These are phyloP conservation scores for Rugonectria rugulosa DNA, from an alignment of 2,329 filamentous ascomycete genomes.

Conservation along the genomic window DNA sequence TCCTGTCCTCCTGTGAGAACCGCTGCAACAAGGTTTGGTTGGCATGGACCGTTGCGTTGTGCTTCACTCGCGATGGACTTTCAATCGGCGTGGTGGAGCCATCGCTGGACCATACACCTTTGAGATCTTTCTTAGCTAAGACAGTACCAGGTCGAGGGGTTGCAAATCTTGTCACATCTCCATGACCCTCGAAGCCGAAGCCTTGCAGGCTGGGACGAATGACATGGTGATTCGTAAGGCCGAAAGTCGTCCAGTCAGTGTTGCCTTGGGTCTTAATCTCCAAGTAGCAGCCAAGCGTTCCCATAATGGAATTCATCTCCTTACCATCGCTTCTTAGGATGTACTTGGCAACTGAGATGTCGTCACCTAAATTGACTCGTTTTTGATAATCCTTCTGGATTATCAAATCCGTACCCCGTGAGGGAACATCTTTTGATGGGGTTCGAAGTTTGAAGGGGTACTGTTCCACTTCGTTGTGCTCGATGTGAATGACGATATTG, in stretches of 20 bases:
- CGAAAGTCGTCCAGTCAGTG: background rate
- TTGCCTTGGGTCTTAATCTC: background rate
- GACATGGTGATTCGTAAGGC: constrained; percentile 1
- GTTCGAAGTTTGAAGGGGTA: background rate
- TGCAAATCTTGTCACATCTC: background rate
- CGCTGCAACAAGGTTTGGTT: too few relatives aligned
- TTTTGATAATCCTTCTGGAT: background rate
- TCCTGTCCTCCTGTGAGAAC: too few relatives aligned
- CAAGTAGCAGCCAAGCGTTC: background rate
- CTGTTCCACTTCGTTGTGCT: constrained; percentile 3
- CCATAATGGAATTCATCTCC: background rate
- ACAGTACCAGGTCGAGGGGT: background rate
- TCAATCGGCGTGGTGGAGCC: background rate
- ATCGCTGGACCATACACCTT: background rate
- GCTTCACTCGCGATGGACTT: background rate
- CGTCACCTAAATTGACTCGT: background rate
- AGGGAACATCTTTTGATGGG: background rate
- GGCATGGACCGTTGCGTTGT: background rate
- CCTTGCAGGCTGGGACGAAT: background rate
- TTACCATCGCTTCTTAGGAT: background rate
- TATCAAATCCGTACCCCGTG: background rate
- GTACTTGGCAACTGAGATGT: background rate
- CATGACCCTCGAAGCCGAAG: background rate
- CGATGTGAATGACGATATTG: background rate
- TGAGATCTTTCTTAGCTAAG: background rate